These are phyloP conservation scores for Thielaviopsis punctulata DNA, from an alignment of 2,329 filamentous ascomycete species.

Conservation along the genomic window DNA sequence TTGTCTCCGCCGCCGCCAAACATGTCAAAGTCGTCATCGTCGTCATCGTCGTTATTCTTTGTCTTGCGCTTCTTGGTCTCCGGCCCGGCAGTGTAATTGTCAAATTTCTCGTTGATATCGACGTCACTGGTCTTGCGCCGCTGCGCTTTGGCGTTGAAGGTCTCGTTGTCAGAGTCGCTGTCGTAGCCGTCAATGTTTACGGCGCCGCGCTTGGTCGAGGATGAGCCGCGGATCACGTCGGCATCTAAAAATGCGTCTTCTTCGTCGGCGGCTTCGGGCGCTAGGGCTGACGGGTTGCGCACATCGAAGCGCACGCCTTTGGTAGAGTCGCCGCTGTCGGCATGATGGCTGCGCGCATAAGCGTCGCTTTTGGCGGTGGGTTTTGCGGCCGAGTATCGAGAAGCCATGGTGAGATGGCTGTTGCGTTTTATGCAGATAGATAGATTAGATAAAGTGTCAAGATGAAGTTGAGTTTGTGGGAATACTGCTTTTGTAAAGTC, in stretches of 20 bases:
- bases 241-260: constrained; percentile 63
- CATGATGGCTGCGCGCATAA: constrained; percentile 58
- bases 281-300: constrained; percentile 83
- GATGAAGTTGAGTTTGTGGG: neutral
- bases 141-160: constrained; percentile 60
- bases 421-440: neutral
- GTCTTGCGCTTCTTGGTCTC: constrained; percentile 17
- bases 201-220: constrained; percentile 72
- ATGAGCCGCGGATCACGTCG: constrained; percentile 73
- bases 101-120: constrained; percentile 23
- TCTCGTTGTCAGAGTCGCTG: constrained; percentile 82
- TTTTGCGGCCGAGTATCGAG: constrained; percentile 47
- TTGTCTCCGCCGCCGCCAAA: constrained; percentile 50
- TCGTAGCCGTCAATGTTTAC: constrained; percentile 97
- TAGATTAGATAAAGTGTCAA: neutral
- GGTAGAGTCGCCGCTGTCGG: constrained; percentile 30
- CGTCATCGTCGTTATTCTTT: constrained; percentile 23
- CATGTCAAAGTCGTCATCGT: constrained; percentile 64
- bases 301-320: constrained; percentile 69
- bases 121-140: constrained; percentile 27
- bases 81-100: constrained; percentile 32
- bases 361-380: constrained; percentile 73
- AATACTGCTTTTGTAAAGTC: too few species aligned
- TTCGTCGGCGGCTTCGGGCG: constrained; percentile 50
- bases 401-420: constrained; percentile 29